Evolutionary conservation across 257 asterid species (phyloP).

Genomic region (Solanum tacnaense): DNA sequence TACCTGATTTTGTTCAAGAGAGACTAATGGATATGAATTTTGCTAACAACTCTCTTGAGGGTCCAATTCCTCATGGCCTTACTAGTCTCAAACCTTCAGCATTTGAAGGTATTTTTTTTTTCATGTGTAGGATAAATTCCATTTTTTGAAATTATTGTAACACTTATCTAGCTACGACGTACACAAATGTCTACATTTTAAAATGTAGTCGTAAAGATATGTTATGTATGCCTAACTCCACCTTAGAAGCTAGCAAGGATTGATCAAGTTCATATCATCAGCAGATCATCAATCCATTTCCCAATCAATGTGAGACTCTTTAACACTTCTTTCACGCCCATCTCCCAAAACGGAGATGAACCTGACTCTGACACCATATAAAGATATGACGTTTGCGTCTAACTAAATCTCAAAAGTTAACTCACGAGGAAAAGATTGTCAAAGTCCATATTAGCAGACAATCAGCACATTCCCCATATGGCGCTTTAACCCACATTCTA

Average conservation of each 20-base stretch:
- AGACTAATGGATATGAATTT: slow-evolving; percentile 16
- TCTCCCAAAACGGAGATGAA: not conserved
- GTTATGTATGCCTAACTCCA: not conserved
- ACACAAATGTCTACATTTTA: not conserved
- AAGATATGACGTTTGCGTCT: no score
- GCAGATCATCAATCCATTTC: not conserved
- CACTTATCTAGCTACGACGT: not conserved
- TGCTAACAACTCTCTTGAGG: slow-evolving; percentile 39
- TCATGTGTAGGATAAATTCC: not conserved
- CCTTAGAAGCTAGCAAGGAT: not conserved
- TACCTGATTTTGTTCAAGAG: slow-evolving; percentile 29
- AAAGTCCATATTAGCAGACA: not conserved
- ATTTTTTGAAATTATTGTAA: not conserved
- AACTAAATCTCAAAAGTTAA: no score
- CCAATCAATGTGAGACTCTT: not conserved
- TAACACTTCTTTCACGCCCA: not conserved
- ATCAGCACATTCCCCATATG: not conserved
- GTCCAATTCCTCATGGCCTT: slow-evolving; percentile 36
- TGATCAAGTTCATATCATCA: not conserved
- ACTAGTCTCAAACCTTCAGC: slow-evolving; percentile 17
- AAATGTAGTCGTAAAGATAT: not conserved
- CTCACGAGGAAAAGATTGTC: not conserved
- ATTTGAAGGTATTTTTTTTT: slow-evolving; percentile 23
- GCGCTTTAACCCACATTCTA: not conserved
- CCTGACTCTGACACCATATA: not conserved